These are phyloP conservation scores for Dactylellina drechsleri DNA, from an alignment of 2,329 filamentous ascomycete species.

Conservation along the genomic window DNA sequence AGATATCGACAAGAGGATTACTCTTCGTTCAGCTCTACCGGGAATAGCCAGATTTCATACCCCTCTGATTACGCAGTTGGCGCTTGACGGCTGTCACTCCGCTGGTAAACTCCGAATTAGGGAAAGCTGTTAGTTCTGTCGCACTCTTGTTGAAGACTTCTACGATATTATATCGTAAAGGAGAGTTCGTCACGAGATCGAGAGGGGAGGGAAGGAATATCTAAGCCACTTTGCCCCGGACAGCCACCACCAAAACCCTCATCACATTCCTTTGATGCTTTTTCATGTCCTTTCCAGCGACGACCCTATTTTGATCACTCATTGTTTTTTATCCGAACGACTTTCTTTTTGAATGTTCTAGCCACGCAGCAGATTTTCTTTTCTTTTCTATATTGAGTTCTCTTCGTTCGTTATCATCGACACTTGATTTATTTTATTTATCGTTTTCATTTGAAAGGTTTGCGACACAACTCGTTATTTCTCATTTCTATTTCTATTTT, in stretches of 20 bases:
- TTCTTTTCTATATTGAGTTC: constrained; percentile 18
- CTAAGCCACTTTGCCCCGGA: constrained; percentile 41
- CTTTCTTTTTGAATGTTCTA: constrained; percentile 50
- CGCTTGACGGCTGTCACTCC: constrained; percentile 22
- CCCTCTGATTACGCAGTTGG: constrained; percentile 7
- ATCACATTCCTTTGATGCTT: constrained; percentile 50
- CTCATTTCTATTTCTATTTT: not conserved
- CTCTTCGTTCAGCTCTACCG: constrained; percentile 25
- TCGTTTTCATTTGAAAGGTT: constrained; percentile 7
- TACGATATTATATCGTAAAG: too few relatives aligned
- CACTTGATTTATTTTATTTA: constrained; percentile 5
- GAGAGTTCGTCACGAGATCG: not conserved
- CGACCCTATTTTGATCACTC: constrained; percentile 47
- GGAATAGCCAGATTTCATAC: constrained; percentile 44
- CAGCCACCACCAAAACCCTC: constrained; percentile 48
- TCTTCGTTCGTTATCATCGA: constrained; percentile 16
- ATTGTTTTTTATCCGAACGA: constrained; percentile 42
- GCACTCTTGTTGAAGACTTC: too few relatives aligned
- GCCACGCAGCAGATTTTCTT: constrained; percentile 43
- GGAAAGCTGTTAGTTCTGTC: constrained; percentile 16
- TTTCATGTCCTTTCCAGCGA: constrained; percentile 46
- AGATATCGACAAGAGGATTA: constrained; percentile 3
- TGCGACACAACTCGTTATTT: not conserved
- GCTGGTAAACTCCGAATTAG: constrained; percentile 53
- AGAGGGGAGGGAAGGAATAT: constrained; percentile 7